Evolutionary conservation across 768 basidiomycete species (phyloP), one percentile per base, ranked within the genome.

Genomic region (Hypholoma sublateritium): DNA sequence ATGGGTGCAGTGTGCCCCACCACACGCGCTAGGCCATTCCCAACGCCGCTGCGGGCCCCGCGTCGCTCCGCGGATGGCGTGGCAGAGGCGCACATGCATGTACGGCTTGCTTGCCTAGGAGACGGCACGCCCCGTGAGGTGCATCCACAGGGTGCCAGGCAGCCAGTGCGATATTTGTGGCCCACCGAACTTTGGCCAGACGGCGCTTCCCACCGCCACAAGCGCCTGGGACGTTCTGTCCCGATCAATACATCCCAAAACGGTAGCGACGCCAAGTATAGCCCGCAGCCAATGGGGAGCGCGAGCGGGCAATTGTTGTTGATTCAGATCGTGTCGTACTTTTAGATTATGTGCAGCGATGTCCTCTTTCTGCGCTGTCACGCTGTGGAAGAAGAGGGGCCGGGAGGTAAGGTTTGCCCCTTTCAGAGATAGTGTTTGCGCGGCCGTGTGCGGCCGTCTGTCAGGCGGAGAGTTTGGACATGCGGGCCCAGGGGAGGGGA

Each of bases 41-140:
- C 16, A 16, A 17, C 39, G 12, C 39, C 39, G 39, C 17, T 41
- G 39, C 39, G 39, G 28, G 39, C 39, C 17, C 17, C 39, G 37
- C n/a, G 28, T 32, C 35, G 41, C 52, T 53, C 52, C 52, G 42
- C 53, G 53, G 53, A 45, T n/a, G 42, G 22, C 44, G 17, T 32
- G 43, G 32, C 43, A 53, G 42, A 53, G 19, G 52, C 37, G 28
- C 48, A 22, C 16, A 32, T 17, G 25, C 24, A n/a, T 41, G 2
- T n/a, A 53, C 19, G 39, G 39, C 13, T 17, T 11, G 19, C 53
- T 45, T 53, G 28, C 53, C 53, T 53, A 53, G 53, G 53, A 53
- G 43, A 53, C 53, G 42, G 53, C 28, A 53, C 8, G 11, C 39
- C 46, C 46, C 46, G 46, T 47, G 46, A 24, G 22, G 19, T 12